These are phyloP conservation scores for Lentinula sp. DNA, from an alignment of 768 basidiomycete species.

Conservation along the genomic window DNA sequence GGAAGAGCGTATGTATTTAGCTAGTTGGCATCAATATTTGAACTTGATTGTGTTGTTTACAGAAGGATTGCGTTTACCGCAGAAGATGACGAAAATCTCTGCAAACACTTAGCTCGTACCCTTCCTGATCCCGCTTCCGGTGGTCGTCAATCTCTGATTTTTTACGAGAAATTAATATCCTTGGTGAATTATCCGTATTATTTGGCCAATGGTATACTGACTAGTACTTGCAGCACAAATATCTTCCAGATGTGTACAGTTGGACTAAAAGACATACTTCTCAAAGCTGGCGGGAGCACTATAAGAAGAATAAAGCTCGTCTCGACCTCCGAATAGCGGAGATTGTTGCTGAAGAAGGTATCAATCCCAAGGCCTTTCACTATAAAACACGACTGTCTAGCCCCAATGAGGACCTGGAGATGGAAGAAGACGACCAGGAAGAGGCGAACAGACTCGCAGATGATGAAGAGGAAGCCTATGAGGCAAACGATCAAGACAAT, in stretches of 20 bases:
- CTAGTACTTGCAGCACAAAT: constrained; percentile 10
- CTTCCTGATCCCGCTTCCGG: constrained; percentile 29
- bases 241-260: constrained; percentile 16
- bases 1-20: background rate
- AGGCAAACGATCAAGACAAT: background rate
- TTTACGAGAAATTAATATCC: constrained; percentile 26
- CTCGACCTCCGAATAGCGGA: constrained; percentile 30
- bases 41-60: constrained; percentile 10
- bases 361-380: constrained; percentile 20
- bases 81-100: constrained; percentile 33
- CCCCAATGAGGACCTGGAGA: constrained; percentile 6
- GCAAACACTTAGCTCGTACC: constrained; percentile 25
- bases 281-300: constrained; percentile 43
- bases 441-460: background rate
- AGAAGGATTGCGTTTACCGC: constrained; percentile 21
- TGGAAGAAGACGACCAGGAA: background rate
- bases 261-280: constrained; percentile 40
- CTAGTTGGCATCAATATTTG: background rate
- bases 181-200: constrained; percentile 15
- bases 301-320: constrained; percentile 28
- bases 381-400: constrained; percentile 18
- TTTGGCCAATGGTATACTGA: background rate
- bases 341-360: constrained; percentile 13
- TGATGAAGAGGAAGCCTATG: background rate
- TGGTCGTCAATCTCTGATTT: constrained; percentile 29